Conservation (phyloP, 352 stramenopile genomes). For the Thraustochytrium sp. region DNA sequence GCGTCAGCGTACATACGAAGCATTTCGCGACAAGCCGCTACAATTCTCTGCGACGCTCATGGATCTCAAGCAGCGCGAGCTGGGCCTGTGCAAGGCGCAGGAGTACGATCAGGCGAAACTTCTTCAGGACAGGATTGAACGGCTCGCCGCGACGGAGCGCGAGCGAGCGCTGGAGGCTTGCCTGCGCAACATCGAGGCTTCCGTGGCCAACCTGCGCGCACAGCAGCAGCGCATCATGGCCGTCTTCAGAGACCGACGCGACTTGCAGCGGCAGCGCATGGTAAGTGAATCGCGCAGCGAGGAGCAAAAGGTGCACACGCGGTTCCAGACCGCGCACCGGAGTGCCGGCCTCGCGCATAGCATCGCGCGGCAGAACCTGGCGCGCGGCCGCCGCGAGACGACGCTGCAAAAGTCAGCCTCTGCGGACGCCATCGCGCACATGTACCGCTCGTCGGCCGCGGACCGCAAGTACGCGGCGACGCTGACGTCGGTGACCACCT, state of each 20-base stretch:
- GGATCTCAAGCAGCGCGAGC: neutral
- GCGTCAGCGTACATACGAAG: neutral
- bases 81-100: slow-evolving; percentile 2
- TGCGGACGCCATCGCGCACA: neutral
- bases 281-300: neutral
- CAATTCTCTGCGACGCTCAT: neutral
- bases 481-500: neutral
- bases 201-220: neutral
- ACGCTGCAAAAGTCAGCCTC: neutral
- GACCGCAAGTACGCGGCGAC: neutral
- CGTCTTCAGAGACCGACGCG: neutral
- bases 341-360: slow-evolving; percentile 9
- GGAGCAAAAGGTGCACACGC: neutral
- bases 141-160: neutral
- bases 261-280: neutral
- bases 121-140: neutral
- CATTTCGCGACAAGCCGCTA: neutral
- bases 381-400: neutral
- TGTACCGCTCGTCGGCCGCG: neutral
- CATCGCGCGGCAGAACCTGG: neutral
- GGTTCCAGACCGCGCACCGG: neutral
- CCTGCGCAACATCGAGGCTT: neutral
- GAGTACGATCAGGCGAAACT: neutral
- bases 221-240: neutral
- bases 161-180: neutral